Conservation (phyloP, 1,284 basidiomycete genomes). For the Schizophyllum commune region DNA sequence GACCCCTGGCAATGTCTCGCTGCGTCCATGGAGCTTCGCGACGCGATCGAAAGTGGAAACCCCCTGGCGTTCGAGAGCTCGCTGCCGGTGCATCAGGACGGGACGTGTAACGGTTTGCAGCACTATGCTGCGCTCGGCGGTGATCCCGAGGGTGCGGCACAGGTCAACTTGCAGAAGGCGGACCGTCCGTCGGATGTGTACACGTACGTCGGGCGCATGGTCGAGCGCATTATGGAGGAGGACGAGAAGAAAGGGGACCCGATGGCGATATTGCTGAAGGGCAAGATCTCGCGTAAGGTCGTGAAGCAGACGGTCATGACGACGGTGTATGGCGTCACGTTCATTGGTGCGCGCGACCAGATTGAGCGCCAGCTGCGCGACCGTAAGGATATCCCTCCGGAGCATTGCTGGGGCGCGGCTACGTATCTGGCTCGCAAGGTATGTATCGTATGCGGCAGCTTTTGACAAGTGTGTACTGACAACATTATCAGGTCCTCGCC, state of each 20-base stretch:
- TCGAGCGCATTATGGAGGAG: conserved; percentile 42
- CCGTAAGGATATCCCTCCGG: conserved; percentile 64
- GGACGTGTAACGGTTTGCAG: conserved; percentile 97
- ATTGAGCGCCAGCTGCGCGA: conserved; percentile 87
- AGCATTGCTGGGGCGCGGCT: conserved; percentile 71
- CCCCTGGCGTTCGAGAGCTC: conserved; percentile 66
- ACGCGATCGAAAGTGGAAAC: conserved; percentile 70
- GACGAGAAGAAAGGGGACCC: conserved; percentile 42
- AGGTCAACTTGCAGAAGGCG: conserved; percentile 87
- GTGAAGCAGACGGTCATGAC: conserved; percentile 99
- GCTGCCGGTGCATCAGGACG: conserved; percentile 97
- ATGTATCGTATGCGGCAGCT: conserved; percentile 21
- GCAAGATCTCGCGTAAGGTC: conserved; percentile 88
- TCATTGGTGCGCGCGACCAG: conserved; percentile 91
- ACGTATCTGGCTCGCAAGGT: conserved; percentile 77
- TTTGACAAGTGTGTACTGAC: background rate
- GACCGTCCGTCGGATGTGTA: conserved; percentile 96
- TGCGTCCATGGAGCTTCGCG: conserved; percentile 80
- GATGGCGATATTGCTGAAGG: conserved; percentile 60
- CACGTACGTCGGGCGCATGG: conserved; percentile 85
- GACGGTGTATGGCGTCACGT: conserved; percentile 98
- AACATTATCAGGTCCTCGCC: conserved; percentile 32
- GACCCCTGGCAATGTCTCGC: conserved; percentile 98
- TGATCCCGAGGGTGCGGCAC: conserved; percentile 81
- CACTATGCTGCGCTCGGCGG: conserved; percentile 98